Base-by-base conservation (phyloP, 345 rosid genomes). In the Nasturtium officinale region DNA sequence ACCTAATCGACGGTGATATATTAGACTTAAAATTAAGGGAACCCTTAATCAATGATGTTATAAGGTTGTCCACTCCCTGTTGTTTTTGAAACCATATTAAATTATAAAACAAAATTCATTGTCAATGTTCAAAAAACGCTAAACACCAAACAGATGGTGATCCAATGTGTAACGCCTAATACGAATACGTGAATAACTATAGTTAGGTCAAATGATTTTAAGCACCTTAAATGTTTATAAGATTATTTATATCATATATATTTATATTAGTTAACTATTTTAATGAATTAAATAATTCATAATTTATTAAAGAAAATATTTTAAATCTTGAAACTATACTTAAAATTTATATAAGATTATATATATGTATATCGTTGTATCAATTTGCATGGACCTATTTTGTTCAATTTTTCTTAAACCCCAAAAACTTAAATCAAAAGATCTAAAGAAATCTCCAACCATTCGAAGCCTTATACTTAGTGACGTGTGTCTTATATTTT, bases 1-100 rank as follows among this genome's bases (percentile, higher is more conserved):
- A 73, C 65, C 77, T 64, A 64, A 73, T 43, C 65, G 71, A 55
- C 16, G 9, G 57, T 64, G 65, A 64, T 55, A 46, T 62, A 28
- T 62, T 52, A 30, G 16, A 61, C 61, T 11, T n/a, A 13, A 61
- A 28, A 10, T 10, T 2, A 30, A 51, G 33, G 12, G 13, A 29
- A 28, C 69, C 40, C 12, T 48, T 61, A 71, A 28, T 13, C 61
- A 35, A 5, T 25, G 28, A 25, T 48, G 67, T 23, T 23, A 1
- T 11, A 12, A 26, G 30, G 60, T 50, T 61, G 29, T 13, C 52
- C 60, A 60, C 61, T 48, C 60, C 60, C 7, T 60, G 48, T 16
- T 61, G 29, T 25, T 35, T 11, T 13, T 35, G 5, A n/a, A 45
- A 57, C 9, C 16, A 45, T 46, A 21, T 43, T 69, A 43, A 29